phyloP scores from a whole-genome alignment of 805 yeast species.

The Hermanozyma aechmeae region DNA sequence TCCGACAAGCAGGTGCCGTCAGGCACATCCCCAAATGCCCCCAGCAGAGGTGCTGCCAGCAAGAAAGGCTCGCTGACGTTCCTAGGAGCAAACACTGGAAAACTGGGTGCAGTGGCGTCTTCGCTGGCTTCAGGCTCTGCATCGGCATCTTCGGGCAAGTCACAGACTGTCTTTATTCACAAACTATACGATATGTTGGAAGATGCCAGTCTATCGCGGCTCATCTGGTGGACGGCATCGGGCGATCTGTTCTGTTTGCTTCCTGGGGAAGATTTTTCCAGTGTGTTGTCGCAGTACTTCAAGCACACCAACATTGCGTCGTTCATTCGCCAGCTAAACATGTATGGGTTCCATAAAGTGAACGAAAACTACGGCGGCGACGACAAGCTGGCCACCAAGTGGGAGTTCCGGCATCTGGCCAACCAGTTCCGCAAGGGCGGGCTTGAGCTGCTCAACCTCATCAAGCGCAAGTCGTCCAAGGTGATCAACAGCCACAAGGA shows the following conservation, averaged over 20 bases:
- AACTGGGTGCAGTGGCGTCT: no score
- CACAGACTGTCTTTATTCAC: conserved; percentile 61
- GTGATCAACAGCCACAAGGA: conserved; percentile 30
- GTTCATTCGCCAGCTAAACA: conserved; percentile 34
- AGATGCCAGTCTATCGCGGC: conserved; percentile 57
- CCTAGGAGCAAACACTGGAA: no score
- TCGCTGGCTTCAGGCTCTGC: no score
- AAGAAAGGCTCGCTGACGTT: no score
- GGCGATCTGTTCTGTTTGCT: conserved; percentile 68
- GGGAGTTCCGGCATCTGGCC: conserved; percentile 89
- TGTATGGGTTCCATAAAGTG: conserved; percentile 39
- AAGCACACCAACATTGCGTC: conserved; percentile 37
- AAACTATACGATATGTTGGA: conserved; percentile 88
- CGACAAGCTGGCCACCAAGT: conserved; percentile 19
- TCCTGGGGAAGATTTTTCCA: conserved; percentile 82
- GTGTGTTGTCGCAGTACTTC: conserved; percentile 51
- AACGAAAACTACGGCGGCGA: conserved; percentile 27
- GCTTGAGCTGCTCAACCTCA: conserved; percentile 57
- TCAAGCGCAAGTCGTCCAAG: conserved; percentile 63
- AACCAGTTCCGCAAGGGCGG: conserved; percentile 78
- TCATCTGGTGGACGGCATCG: conserved; percentile 78
- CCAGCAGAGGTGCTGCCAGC: no score
- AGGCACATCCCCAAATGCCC: no score
- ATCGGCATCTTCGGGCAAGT: no score
- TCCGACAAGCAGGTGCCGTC: no score